Percentiles rank a stretch among this genome's conserved stretches.
These are phyloP conservation scores for Scutellaria minor DNA, from an alignment of 257 asterid genomes.

Conservation along the genomic window DNA sequence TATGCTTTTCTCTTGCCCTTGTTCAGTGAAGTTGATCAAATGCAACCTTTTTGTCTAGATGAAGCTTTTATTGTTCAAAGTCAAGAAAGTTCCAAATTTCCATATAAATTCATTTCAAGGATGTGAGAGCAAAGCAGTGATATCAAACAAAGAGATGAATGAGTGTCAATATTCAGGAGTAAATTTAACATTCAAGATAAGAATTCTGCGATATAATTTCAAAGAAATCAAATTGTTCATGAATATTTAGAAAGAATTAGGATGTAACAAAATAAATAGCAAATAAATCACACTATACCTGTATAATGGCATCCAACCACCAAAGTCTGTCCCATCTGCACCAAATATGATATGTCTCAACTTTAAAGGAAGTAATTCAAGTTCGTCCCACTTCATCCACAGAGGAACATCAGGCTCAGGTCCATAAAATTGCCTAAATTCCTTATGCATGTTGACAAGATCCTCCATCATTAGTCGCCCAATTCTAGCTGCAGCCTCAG, in stretches of 20 bases:
- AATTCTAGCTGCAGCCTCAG: slow-evolving; percentile 78
- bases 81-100: not conserved
- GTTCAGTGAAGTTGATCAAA: not conserved
- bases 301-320: slow-evolving; percentile 84
- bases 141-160: not conserved
- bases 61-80: slow-evolving; percentile 12
- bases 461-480: slow-evolving; percentile 88
- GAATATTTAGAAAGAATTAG: not conserved
- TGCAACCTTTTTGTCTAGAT: not conserved
- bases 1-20: not conserved
- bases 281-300: slow-evolving; percentile 44
- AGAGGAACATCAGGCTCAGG: slow-evolving; percentile 58
- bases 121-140: not conserved
- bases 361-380: slow-evolving; percentile 68
- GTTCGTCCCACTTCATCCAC: slow-evolving; percentile 87
- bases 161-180: not conserved
- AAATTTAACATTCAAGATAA: not conserved
- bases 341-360: slow-evolving; percentile 56
- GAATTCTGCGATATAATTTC: slow-evolving; percentile 1
- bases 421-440: slow-evolving; percentile 74
- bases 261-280: not conserved
- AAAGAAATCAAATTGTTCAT: not conserved
- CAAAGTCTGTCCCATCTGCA: slow-evolving; percentile 57
- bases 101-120: not conserved
- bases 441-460: slow-evolving; percentile 78